Evolutionary conservation across 768 basidiomycete genomes (phyloP), one percentile per base, ranked within the genome.

Genomic region (Leccinum obscurum): DNA sequence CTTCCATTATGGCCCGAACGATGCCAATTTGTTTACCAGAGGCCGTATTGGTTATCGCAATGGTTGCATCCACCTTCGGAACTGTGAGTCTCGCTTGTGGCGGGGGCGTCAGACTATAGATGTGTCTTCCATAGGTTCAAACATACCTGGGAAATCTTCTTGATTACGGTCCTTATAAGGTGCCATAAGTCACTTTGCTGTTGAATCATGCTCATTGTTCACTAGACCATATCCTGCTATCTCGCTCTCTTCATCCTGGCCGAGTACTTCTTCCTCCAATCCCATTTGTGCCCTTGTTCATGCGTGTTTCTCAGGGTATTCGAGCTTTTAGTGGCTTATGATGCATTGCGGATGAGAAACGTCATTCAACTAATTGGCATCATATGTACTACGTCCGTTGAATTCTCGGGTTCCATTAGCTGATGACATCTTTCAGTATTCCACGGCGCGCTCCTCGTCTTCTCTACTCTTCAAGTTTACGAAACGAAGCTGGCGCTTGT

Each of bases 161-260:
- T 24, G 3, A 2, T 3, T 3, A 24, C 24, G 24, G 24, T 24
- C 24, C 24, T 24, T 3, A 24, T 3, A 89, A 87, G 76, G 89
- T 84, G 62, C 15, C 32, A 34, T 51, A 17, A 56, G 50, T 41
- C 37, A 37, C 32, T 5, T 8, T 32, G 4, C n/a, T 35, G 8
- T 64, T 37, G 58, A 56, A 52, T 20, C 59, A 5, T 49, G 55
- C 60, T 63, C 62, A 72, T 37, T 17, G 55, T 20, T 54, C 46
- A 14, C 55, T 6, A 91, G 88, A 93, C 92, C 13, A 71, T 93
- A 56, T 87, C 91, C 62, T 93, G 92, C 73, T 94, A 93, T 71
- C 84, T 94, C 6, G 90, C 90, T 3, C 78, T 94, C 7, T 94
- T 93, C 71, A 86, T 87, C 26, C 78, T 94, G 10, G 92, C 89